Base-by-base conservation (phyloP, 2,329 filamentous ascomycete species). In the Trichoderma arundinaceum region DNA sequence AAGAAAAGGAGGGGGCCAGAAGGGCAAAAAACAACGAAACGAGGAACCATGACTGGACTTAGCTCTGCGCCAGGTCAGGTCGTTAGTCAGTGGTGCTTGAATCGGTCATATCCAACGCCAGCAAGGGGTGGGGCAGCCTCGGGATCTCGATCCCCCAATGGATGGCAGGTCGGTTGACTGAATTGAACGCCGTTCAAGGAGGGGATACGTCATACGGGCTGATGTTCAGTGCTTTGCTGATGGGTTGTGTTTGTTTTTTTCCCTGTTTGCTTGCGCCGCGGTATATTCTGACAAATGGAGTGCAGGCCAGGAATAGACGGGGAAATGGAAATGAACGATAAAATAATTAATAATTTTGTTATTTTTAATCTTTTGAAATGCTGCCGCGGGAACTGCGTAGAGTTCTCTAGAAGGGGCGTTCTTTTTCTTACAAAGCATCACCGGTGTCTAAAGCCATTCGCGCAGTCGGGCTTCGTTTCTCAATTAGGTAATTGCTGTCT, bases 131-230 rank as follows among this genome's bases (percentile, higher is more conserved):
- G 35, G 19, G 9, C n/a, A 52, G 28, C 35, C 38, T 58, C 39
- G 41, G 41, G 38, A 61, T 52, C 58, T 61, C 58, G 58, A 61
- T 61, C 46, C 35, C 22, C n/a, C 17, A 38, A 7, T 38, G 19
- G 43, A 41, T 58, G 22, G 39, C 15, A 57, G 19, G 53, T 33
- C 13, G n/a, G 32, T 15, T 41, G 17, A 22, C 1, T 2, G 10
- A 5, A n/a, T 12, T 57, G 33, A n/a, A n/a, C n/a, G n/a, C n/a
- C n/a, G n/a, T n/a, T n/a, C n/a, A n/a, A 17, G 56, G 13, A 12
- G 35, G 53, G 44, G 57, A 12, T 60, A 61, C 58, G 58, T 61
- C 58, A 61, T 28, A 17, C 19, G 32, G 5, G n/a, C 28, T 28
- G 52, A 44, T 33, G 7, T 17, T 49, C 46, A 12, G 41, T 58